phyloP scores from a whole-genome alignment of 1,284 basidiomycete genomes.

The Sanghuangporus baumii region DNA sequence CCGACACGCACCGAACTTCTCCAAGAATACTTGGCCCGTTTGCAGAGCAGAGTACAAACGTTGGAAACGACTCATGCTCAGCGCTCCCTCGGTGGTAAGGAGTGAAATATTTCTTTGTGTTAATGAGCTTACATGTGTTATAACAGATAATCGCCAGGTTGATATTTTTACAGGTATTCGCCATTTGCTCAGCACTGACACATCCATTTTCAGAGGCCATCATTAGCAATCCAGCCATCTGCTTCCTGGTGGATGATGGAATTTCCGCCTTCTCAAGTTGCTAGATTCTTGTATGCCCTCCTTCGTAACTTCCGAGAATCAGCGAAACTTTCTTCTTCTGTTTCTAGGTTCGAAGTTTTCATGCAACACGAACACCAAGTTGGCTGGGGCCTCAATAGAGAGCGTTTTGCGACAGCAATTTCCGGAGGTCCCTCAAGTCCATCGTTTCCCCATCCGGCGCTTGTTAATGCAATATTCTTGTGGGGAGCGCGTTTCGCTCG shows the following conservation, averaged over 20 bases:
- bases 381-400: not conserved
- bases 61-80: constrained; percentile 25
- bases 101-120: not conserved
- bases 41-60: constrained; percentile 32
- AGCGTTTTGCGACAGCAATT: not conserved
- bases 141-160: not conserved
- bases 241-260: constrained; percentile 9
- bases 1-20: constrained; percentile 32
- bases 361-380: constrained; percentile 7
- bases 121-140: not conserved
- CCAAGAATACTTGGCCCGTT: constrained; percentile 32
- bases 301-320: not conserved
- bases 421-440: not conserved
- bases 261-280: constrained; percentile 5
- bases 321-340: not conserved
- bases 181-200: not conserved
- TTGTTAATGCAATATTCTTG: constrained; percentile 14
- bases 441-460: constrained; percentile 7
- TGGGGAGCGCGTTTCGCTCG: constrained; percentile 14
- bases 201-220: not conserved
- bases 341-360: constrained; percentile 5
- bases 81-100: not conserved
- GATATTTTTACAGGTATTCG: not conserved
- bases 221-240: not conserved
- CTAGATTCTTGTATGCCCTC: constrained; percentile 2